phyloP scores from a whole-genome alignment of 192 early-diverging fungal genomes.

The Linnemannia schmuckeri region DNA sequence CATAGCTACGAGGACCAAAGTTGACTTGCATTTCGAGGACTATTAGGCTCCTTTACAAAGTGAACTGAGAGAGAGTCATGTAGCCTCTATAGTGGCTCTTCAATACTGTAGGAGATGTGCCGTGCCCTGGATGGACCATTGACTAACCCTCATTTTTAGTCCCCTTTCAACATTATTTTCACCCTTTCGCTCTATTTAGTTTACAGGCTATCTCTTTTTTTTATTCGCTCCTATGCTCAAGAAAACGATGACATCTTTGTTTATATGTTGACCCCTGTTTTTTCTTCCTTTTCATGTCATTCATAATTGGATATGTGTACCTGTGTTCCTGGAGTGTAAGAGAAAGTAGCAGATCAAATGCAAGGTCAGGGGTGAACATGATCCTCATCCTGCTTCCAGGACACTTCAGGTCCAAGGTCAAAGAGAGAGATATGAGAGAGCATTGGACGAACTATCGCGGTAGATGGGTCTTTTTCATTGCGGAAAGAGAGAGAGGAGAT shows the following conservation, averaged over 20 bases:
- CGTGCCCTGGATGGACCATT: no score
- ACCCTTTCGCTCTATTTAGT: neutral
- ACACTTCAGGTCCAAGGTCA: neutral
- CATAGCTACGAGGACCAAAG: neutral
- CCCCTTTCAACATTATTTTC: neutral
- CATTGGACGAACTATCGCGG: neutral
- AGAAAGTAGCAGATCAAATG: neutral
- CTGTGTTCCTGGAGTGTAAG: neutral
- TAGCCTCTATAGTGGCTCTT: no score
- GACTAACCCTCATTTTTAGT: neutral
- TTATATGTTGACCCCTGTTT: neutral
- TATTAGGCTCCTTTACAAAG: no score
- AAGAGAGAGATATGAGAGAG: neutral
- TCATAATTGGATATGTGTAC: neutral
- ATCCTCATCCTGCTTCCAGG: neutral
- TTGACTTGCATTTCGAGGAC: neutral
- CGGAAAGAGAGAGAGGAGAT: neutral
- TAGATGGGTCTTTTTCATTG: no score
- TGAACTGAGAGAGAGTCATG: no score
- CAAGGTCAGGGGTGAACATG: constrained; percentile 11
- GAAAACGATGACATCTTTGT: neutral
- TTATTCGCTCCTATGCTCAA: neutral
- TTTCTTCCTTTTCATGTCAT: neutral
- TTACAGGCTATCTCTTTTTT: neutral
- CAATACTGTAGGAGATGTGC: no score